Percentiles rank a stretch among this genome's conserved stretches.
phyloP scores from a whole-genome alignment of 805 yeast species.

The Pichia occidentalis region DNA sequence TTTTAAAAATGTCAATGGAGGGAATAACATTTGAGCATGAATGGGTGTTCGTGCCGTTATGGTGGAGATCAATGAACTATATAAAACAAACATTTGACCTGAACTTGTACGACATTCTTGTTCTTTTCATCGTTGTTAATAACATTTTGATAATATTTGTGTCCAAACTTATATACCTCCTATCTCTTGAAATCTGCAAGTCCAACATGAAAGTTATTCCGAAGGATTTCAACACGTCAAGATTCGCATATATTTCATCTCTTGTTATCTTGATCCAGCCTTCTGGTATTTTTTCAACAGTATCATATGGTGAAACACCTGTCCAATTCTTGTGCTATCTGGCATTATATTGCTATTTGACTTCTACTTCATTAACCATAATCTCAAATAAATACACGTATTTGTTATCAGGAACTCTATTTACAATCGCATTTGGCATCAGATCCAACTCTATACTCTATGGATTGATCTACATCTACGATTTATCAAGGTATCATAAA shows the following conservation, averaged over 20 bases:
- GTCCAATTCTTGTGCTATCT: conserved; percentile 54
- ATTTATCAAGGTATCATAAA: conserved; percentile 32
- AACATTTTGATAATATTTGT: conserved; percentile 48
- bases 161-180: conserved; percentile 40
- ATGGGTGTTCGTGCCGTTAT: conserved; percentile 77
- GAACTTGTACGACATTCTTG: conserved; percentile 38
- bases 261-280: conserved; percentile 56
- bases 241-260: conserved; percentile 18
- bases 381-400: conserved; percentile 20
- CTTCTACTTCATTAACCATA: conserved; percentile 12
- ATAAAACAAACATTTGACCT: conserved; percentile 12
- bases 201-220: conserved; percentile 2
- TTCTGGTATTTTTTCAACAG: conserved; percentile 70
- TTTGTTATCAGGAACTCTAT: conserved; percentile 44
- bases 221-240: not conserved
- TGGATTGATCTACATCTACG: conserved; percentile 62
- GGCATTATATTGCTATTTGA: conserved; percentile 49
- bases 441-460: conserved; percentile 73
- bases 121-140: conserved; percentile 42
- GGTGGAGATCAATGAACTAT: conserved; percentile 45
- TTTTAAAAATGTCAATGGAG: conserved; percentile 46
- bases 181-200: conserved; percentile 34
- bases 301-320: conserved; percentile 71
- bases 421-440: conserved; percentile 53
- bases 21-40: conserved; percentile 75